Conservation (phyloP, 1,139 yeast genomes). For the Lipomyces yarrowii region DNA sequence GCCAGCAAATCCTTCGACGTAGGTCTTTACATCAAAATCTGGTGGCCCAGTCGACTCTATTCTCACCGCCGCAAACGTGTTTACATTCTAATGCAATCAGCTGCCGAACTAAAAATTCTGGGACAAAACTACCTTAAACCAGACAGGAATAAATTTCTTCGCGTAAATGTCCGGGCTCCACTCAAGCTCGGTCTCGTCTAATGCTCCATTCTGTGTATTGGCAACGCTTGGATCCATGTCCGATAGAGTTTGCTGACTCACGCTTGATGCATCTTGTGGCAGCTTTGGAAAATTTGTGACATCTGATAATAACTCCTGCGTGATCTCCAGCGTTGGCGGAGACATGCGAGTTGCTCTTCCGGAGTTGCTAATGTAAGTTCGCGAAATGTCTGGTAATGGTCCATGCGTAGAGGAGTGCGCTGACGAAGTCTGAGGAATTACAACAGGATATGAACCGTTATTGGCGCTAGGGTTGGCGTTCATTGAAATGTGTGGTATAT, state of each 20-base stretch:
- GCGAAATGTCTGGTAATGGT: neutral
- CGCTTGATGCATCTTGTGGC: neutral
- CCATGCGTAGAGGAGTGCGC: neutral
- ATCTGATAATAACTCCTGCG: neutral
- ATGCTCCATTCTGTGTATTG: neutral
- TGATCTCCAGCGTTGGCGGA: neutral
- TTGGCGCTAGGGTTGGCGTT: neutral
- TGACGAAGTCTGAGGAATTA: neutral
- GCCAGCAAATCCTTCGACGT: slow-evolving; percentile 26
- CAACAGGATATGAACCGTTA: neutral
- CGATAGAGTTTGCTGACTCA: neutral
- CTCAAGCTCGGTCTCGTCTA: neutral
- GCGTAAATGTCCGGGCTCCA: slow-evolving; percentile 30
- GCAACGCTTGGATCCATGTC: too few relatives aligned
- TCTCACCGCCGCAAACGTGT: slow-evolving; percentile 9
- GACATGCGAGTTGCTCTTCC: neutral
- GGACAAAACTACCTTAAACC: slow-evolving; percentile 20
- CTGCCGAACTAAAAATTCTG: neutral
- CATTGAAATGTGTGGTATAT: neutral
- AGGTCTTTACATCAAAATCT: slow-evolving; percentile 13
- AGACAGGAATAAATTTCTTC: slow-evolving; percentile 23
- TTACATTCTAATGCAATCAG: slow-evolving; percentile 15
- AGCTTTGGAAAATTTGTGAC: neutral
- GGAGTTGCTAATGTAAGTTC: neutral
- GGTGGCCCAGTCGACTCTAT: slow-evolving; percentile 15